Conservation (phyloP, 1,284 basidiomycete genomes). For the Pseudozyma thailandica region DNA sequence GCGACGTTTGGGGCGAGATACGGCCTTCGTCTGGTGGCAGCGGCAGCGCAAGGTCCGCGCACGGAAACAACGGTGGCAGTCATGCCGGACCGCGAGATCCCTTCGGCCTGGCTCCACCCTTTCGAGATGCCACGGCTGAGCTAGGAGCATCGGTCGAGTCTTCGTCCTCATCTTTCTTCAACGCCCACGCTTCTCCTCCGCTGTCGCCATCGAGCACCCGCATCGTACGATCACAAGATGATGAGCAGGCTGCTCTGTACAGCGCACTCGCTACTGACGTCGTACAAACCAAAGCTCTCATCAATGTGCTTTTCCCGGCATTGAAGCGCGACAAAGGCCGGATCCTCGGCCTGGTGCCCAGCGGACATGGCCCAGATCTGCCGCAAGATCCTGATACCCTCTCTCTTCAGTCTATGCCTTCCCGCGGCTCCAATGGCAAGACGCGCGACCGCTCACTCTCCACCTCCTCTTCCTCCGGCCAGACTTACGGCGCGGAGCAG, state of each 20-base stretch:
- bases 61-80: not conserved
- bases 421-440: constrained; percentile 19
- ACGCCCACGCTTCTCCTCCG: constrained; percentile 32
- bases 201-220: constrained; percentile 34
- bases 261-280: constrained; percentile 49
- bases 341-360: constrained; percentile 43
- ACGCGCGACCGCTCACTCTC: constrained; percentile 26
- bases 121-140: constrained; percentile 6
- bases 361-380: constrained; percentile 30
- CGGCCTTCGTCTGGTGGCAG: constrained; percentile 1
- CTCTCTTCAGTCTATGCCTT: constrained; percentile 23
- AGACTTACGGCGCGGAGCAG: not conserved
- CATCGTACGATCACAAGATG: constrained; percentile 26
- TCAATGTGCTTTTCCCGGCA: constrained; percentile 50
- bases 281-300: constrained; percentile 37
- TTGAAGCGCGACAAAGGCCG: constrained; percentile 47
- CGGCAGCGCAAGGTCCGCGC: not conserved
- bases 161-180: constrained; percentile 22
- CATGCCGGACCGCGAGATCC: constrained; percentile 17
- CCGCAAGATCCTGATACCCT: constrained; percentile 44
- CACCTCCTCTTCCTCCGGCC: constrained; percentile 3
- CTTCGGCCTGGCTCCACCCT: constrained; percentile 32
- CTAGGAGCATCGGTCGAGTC: constrained; percentile 28
- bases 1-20: constrained; percentile 33
- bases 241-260: constrained; percentile 39